Percentiles rank a stretch among this genome's conserved stretches.
Evolutionary conservation across 192 early-diverging fungal genomes (phyloP).

Genomic region (Rhizophagus sp.): DNA sequence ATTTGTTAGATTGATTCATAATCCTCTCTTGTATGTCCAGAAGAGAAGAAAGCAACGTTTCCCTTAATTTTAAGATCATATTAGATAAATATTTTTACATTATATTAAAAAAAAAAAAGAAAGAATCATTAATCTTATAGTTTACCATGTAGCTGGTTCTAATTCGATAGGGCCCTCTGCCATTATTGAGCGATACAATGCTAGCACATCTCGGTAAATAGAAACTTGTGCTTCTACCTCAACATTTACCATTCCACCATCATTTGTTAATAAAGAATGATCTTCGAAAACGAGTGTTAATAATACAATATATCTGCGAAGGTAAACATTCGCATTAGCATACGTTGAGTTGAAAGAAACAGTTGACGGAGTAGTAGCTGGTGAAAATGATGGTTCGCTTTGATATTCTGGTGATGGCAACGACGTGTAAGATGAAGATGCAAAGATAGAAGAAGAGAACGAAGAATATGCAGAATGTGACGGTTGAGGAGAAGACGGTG

Average conservation of each 20-base stretch:
- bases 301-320: constrained; percentile 68
- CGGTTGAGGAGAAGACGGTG: constrained; percentile 20
- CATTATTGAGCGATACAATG: constrained; percentile 64
- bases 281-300: constrained; percentile 64
- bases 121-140: constrained; percentile 34
- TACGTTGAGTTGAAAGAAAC: constrained; percentile 32
- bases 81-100: neutral
- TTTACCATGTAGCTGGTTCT: constrained; percentile 55
- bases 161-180: constrained; percentile 52
- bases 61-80: constrained; percentile 39
- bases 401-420: constrained; percentile 11
- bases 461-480: neutral
- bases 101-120: constrained; percentile 26
- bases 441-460: constrained; percentile 20
- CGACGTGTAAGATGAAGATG: constrained; percentile 19
- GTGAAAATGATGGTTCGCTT: constrained; percentile 2
- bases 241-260: constrained; percentile 44
- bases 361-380: neutral
- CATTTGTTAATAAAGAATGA: constrained; percentile 30
- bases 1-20: constrained; percentile 48
- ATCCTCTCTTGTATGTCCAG: constrained; percentile 65
- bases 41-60: constrained; percentile 54
- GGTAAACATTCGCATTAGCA: constrained; percentile 57
- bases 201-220: constrained; percentile 69
- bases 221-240: constrained; percentile 50